Percentiles rank a stretch among this genome's conserved stretches.
Evolutionary conservation across 2,329 filamentous ascomycete genomes (phyloP).

Genomic region (Alternaria incomplexa): DNA sequence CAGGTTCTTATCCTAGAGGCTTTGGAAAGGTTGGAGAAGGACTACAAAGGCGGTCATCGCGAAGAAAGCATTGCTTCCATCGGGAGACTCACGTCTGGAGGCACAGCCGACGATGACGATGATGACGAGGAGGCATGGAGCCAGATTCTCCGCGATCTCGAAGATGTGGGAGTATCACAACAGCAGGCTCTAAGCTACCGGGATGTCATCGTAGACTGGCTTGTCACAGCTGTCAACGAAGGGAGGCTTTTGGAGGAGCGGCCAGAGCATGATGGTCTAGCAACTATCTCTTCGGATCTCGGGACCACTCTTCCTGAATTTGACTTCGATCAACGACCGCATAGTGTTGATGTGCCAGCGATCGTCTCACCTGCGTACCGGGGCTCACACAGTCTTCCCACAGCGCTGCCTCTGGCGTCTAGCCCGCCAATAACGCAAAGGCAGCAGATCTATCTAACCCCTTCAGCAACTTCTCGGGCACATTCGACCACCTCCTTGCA

Average conservation of each 20-base stretch:
- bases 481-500: not conserved
- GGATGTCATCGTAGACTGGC: constrained; percentile 39
- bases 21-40: constrained; percentile 34
- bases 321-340: not conserved
- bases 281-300: constrained; percentile 11
- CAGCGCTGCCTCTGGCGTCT: not conserved
- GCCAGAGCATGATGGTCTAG: constrained; percentile 7
- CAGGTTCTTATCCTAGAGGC: constrained; percentile 40
- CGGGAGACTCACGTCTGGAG: constrained; percentile 24
- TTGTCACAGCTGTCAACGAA: constrained; percentile 39
- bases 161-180: constrained; percentile 37
- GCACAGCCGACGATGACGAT: constrained; percentile 14
- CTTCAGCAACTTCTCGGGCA: not conserved
- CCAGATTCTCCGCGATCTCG: constrained; percentile 40
- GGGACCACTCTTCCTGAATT: not conserved
- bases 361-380: not conserved
- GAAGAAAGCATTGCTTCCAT: constrained; percentile 38
- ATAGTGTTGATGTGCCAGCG: constrained; percentile 1
- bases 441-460: not conserved
- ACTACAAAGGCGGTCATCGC: constrained; percentile 38
- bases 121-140: constrained; percentile 38
- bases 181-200: constrained; percentile 31
- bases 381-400: not conserved
- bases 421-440: not conserved
- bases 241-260: constrained; percentile 35